phyloP scores from a whole-genome alignment of 2,329 filamentous ascomycete species.

The Cladophialophora psammophila region DNA sequence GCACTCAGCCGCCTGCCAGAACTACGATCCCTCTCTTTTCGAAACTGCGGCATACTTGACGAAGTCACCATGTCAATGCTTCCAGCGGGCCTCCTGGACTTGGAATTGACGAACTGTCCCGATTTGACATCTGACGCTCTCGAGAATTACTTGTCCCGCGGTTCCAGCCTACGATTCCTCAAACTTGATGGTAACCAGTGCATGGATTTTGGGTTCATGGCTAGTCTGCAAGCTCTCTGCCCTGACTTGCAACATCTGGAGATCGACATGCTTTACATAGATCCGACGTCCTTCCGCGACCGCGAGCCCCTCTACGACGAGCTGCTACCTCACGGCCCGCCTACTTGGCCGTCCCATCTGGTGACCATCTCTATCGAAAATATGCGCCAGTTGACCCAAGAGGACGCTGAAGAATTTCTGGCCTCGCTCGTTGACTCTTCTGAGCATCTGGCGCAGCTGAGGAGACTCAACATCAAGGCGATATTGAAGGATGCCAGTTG shows the following conservation, averaged over 20 bases:
- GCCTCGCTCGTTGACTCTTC: constrained; percentile 78
- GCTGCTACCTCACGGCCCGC: constrained; percentile 55
- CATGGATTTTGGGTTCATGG: constrained; percentile 77
- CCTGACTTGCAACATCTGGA: constrained; percentile 73
- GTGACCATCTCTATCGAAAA: constrained; percentile 77
- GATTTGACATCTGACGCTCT: constrained; percentile 74
- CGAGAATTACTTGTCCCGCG: constrained; percentile 69
- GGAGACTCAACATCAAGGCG: constrained; percentile 74
- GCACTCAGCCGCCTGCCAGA: constrained; percentile 57
- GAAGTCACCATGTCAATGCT: constrained; percentile 71
- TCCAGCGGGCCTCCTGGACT: constrained; percentile 68
- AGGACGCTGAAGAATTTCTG: constrained; percentile 78
- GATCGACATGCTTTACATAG: constrained; percentile 82
- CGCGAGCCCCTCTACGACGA: constrained; percentile 76
- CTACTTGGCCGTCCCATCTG: constrained; percentile 78
- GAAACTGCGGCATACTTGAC: constrained; percentile 76
- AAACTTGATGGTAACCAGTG: constrained; percentile 80
- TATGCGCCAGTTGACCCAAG: constrained; percentile 75
- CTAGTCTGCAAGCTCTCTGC: constrained; percentile 70
- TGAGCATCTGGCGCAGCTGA: constrained; percentile 68
- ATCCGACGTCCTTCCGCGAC: constrained; percentile 72
- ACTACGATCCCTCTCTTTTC: constrained; percentile 73
- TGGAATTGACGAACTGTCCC: constrained; percentile 82
- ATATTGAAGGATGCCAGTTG: constrained; percentile 79
- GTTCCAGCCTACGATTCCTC: constrained; percentile 70